These are phyloP conservation scores for Catharanthus roseus DNA, from an alignment of 257 asterid species.

Conservation along the genomic window DNA sequence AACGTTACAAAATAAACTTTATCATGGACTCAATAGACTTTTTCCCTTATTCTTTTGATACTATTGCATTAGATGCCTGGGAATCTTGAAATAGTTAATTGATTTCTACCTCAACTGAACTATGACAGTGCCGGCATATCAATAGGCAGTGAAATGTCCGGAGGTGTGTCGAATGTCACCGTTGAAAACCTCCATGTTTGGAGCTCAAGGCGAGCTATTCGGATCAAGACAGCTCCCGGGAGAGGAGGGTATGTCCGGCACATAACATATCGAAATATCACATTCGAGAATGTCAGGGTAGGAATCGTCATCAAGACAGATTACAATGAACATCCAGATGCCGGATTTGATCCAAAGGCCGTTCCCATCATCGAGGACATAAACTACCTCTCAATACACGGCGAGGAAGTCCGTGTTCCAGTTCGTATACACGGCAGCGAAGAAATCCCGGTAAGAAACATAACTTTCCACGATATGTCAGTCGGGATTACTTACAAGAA, in stretches of 20 bases:
- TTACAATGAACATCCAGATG: conserved; percentile 91
- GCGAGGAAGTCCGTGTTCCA: conserved; percentile 86
- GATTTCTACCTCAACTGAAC: not conserved
- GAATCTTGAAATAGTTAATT: not conserved
- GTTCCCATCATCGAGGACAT: conserved; percentile 66
- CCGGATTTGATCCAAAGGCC: conserved; percentile 68
- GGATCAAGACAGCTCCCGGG: conserved; percentile 94
- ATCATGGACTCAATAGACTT: no score
- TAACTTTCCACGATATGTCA: conserved; percentile 67
- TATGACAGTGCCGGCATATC: conserved; percentile 82
- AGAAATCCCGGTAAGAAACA: conserved; percentile 58
- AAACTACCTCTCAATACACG: conserved; percentile 62
- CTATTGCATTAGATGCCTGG: not conserved
- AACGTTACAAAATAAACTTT: no score
- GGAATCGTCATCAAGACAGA: conserved; percentile 92
- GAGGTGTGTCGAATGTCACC: conserved; percentile 83
- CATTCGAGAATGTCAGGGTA: conserved; percentile 70
- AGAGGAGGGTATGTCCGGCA: conserved; percentile 82
- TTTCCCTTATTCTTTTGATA: not conserved
- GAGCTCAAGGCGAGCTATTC: conserved; percentile 87
- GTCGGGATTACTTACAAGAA: conserved; percentile 67
- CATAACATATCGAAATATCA: conserved; percentile 59
- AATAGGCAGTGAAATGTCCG: conserved; percentile 98
- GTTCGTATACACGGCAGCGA: conserved; percentile 83
- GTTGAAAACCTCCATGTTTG: conserved; percentile 69